phyloP scores from a whole-genome alignment of 2,329 filamentous ascomycete species.

The Fonsecaea monophora region DNA sequence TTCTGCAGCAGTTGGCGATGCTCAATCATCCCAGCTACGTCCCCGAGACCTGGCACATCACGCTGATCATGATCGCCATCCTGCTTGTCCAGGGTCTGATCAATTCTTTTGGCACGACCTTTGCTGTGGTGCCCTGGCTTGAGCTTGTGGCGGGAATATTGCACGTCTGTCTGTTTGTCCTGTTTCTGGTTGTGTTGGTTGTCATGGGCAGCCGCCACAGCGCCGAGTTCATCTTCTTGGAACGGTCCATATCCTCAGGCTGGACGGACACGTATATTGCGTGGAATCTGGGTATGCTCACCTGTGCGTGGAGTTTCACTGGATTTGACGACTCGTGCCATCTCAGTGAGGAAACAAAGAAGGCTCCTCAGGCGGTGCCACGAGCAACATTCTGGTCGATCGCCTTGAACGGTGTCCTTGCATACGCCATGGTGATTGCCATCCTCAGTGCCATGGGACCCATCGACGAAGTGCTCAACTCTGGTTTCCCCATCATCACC shows the following conservation, averaged over 20 bases:
- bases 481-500: constrained; percentile 10
- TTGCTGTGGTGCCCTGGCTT: constrained; percentile 9
- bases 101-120: constrained; percentile 8
- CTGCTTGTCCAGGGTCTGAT: constrained; percentile 10
- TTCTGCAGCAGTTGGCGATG: constrained; percentile 11
- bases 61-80: constrained; percentile 12
- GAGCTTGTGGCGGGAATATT: constrained; percentile 12
- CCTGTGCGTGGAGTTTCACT: constrained; percentile 15
- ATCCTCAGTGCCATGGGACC: constrained; percentile 14
- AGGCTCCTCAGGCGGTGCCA: constrained; percentile 11
- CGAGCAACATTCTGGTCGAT: constrained; percentile 13
- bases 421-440: constrained; percentile 15
- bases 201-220: constrained; percentile 11
- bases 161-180: constrained; percentile 10
- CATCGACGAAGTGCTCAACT: constrained; percentile 9
- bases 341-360: constrained; percentile 12
- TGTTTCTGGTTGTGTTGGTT: constrained; percentile 10
- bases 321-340: constrained; percentile 16
- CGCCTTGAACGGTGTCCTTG: constrained; percentile 8
- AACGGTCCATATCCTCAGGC: constrained; percentile 12
- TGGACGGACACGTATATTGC: constrained; percentile 7
- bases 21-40: constrained; percentile 11
- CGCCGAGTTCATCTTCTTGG: constrained; percentile 8
- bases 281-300: constrained; percentile 14
- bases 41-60: constrained; percentile 12